These are phyloP conservation scores for Umbelopsis sp. DNA, from an alignment of 192 early-diverging fungal genomes.

Conservation along the genomic window DNA sequence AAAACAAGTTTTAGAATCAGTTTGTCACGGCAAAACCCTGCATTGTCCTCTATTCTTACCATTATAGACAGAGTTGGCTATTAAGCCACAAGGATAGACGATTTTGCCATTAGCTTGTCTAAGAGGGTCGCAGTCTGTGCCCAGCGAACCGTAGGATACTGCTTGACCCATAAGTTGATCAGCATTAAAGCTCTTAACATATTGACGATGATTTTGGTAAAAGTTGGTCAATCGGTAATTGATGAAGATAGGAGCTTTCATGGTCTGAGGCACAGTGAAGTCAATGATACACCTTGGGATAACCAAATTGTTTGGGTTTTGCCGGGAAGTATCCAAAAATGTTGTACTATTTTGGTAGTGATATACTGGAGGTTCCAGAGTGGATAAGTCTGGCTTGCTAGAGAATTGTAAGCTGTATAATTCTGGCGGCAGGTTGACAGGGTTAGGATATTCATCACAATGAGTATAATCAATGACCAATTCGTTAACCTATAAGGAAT, in stretches of 20 bases:
- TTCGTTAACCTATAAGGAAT: constrained; percentile 42
- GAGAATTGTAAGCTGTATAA: constrained; percentile 22
- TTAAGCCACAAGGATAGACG: constrained; percentile 90
- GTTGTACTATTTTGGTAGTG: constrained; percentile 15
- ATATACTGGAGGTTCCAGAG: constrained; percentile 24
- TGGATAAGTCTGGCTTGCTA: not conserved
- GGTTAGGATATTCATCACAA: constrained; percentile 27
- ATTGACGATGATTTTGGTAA: constrained; percentile 92
- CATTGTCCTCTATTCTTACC: too few relatives aligned
- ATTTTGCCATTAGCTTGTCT: constrained; percentile 31
- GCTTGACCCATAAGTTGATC: constrained; percentile 71
- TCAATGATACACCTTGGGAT: constrained; percentile 66
- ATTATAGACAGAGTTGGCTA: constrained; percentile 90
- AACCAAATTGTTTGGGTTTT: constrained; percentile 15
- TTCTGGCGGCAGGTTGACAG: constrained; percentile 35
- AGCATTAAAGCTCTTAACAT: constrained; percentile 79
- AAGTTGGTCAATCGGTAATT: constrained; percentile 97
- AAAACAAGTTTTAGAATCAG: too few relatives aligned
- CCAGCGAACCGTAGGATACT: constrained; percentile 31
- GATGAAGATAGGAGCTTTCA: constrained; percentile 83
- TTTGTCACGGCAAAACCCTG: too few relatives aligned
- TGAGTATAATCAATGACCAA: constrained; percentile 50
- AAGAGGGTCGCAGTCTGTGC: constrained; percentile 39
- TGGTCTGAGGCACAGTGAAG: constrained; percentile 64
- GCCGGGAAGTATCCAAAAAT: constrained; percentile 30